Conservation (phyloP, 495 filamentous ascomycete genomes). For the Hypoxylon trugodes region DNA sequence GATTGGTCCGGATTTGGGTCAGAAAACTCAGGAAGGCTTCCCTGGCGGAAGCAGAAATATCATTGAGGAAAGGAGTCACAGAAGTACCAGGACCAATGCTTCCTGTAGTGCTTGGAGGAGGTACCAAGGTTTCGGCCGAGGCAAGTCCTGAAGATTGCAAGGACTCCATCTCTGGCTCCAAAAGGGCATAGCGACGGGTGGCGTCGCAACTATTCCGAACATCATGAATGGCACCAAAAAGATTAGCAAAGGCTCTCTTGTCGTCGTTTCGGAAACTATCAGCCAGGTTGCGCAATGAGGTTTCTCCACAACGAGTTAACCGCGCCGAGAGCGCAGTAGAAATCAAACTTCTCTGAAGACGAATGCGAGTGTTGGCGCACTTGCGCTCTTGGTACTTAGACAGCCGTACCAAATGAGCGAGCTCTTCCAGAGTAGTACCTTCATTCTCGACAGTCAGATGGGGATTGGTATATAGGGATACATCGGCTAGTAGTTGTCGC, state of each 20-base stretch:
- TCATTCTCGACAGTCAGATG: constrained; percentile 56
- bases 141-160: constrained; percentile 53
- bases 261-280: constrained; percentile 90
- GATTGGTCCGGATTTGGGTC: constrained; percentile 80
- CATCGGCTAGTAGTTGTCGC: constrained; percentile 57
- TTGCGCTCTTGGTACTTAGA: constrained; percentile 79
- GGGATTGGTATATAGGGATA: constrained; percentile 61
- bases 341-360: constrained; percentile 71
- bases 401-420: constrained; percentile 74
- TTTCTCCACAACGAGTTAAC: constrained; percentile 77
- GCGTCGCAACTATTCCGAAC: constrained; percentile 85
- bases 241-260: constrained; percentile 83
- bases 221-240: constrained; percentile 90
- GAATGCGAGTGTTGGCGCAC: constrained; percentile 69
- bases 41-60: constrained; percentile 77
- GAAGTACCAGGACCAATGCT: constrained; percentile 53
- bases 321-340: constrained; percentile 83
- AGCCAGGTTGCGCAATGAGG: constrained; percentile 82
- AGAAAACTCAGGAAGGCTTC: constrained; percentile 81
- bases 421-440: constrained; percentile 72
- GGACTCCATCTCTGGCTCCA: constrained; percentile 73
- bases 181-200: constrained; percentile 69
- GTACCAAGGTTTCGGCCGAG: constrained; percentile 57
- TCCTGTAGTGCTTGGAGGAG: constrained; percentile 44
- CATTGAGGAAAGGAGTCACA: constrained; percentile 77